Evolutionary conservation across 78 protist genomes (phyloP).

Genomic region (Dictyostelium intermedium): DNA sequence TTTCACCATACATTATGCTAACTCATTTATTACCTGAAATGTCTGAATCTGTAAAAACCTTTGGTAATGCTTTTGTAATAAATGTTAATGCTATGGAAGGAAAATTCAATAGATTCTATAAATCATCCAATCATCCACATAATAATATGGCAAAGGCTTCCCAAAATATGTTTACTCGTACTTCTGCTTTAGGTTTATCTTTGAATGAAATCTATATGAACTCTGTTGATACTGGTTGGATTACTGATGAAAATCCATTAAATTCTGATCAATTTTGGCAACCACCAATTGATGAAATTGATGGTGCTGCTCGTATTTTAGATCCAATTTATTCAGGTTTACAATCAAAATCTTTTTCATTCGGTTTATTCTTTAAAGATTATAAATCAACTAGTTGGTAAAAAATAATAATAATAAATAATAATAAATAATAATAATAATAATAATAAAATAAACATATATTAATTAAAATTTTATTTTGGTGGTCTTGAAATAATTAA

Average conservation of each 20-base stretch:
- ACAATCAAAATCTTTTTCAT: neutral
- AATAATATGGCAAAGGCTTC: slow-evolving; percentile 97
- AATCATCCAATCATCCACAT: slow-evolving; percentile 95
- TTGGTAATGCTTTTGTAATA: slow-evolving; percentile 76
- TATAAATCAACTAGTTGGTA: slow-evolving; percentile 3
- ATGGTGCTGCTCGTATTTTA: slow-evolving; percentile 94
- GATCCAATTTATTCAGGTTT: slow-evolving; percentile 88
- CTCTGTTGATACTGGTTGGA: slow-evolving; percentile 88
- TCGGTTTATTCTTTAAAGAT: slow-evolving; percentile 37
- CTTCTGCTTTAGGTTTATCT: slow-evolving; percentile 83
- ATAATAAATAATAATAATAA: too few relatives aligned
- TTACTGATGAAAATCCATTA: slow-evolving; percentile 71
- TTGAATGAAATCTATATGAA: slow-evolving; percentile 86
- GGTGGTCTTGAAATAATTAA: neutral
- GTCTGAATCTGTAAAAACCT: neutral
- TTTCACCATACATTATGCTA: slow-evolving; percentile 84
- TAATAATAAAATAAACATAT: too few relatives aligned
- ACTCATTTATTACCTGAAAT: slow-evolving; percentile 35
- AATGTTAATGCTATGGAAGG: slow-evolving; percentile 98
- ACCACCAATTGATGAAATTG: slow-evolving; percentile 95
- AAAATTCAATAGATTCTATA: slow-evolving; percentile 49
- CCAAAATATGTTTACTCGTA: slow-evolving; percentile 97
- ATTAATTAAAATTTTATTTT: too few relatives aligned
- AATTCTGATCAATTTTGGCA: neutral
- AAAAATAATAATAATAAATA: neutral